Evolutionary conservation across 2,329 filamentous ascomycete species (phyloP).

Genomic region (Diaporthe longicolla): DNA sequence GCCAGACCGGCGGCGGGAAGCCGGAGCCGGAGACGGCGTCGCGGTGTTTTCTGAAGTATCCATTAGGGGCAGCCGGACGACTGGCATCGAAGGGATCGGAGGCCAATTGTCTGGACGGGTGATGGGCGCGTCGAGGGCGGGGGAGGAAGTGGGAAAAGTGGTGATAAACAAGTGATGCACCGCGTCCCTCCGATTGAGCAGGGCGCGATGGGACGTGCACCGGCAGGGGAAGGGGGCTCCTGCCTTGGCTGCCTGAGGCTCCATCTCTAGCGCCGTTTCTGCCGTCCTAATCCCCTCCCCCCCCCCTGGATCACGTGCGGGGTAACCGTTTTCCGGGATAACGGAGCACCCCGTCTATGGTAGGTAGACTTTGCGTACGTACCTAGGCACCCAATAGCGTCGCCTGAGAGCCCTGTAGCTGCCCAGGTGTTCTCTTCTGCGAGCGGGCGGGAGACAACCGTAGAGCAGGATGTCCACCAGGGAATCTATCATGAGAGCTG

Average conservation of each 20-base stretch:
- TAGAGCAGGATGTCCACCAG: not conserved
- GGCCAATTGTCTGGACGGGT: slow-evolving; percentile 48
- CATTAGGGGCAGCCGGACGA: slow-evolving; percentile 63
- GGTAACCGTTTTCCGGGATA: not conserved
- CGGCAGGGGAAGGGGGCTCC: slow-evolving; percentile 29
- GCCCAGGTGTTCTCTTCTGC: not conserved
- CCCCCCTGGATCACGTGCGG: not conserved
- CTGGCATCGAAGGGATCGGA: slow-evolving; percentile 53
- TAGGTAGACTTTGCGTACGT: no score
- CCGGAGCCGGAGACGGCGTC: slow-evolving; percentile 65
- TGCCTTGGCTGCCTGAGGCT: slow-evolving; percentile 39
- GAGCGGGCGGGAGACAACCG: not conserved
- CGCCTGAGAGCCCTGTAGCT: no score
- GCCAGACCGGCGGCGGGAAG: slow-evolving; percentile 75
- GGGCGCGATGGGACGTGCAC: slow-evolving; percentile 42
- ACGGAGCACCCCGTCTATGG: slow-evolving; percentile 1
- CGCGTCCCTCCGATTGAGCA: slow-evolving; percentile 39
- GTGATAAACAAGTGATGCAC: slow-evolving; percentile 42
- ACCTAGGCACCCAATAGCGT: no score
- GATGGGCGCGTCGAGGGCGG: slow-evolving; percentile 38
- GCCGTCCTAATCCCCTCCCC: not conserved
- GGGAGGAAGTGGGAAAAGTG: slow-evolving; percentile 33
- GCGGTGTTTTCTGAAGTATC: slow-evolving; percentile 69
- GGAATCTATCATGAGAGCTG: not conserved
- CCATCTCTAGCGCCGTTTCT: slow-evolving; percentile 21